Percentiles rank a stretch among this genome's conserved stretches.
phyloP scores from a whole-genome alignment of 2,329 filamentous ascomycete genomes.

The Ceratocystiopsis brevicomis region DNA sequence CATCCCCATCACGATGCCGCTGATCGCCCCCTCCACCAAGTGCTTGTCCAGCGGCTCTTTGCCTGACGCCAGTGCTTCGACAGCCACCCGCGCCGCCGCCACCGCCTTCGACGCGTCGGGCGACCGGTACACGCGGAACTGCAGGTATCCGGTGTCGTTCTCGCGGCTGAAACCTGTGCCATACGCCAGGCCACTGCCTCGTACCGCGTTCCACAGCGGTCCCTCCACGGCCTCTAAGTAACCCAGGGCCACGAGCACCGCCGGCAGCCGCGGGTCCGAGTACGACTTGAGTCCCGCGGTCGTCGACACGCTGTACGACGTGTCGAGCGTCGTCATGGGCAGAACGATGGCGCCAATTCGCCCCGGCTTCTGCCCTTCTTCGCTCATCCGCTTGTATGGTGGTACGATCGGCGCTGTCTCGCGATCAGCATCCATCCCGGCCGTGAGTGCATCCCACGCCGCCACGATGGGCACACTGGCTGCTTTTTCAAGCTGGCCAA shows the following conservation, averaged over 20 bases:
- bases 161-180: slow-evolving; percentile 64
- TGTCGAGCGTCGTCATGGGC: slow-evolving; percentile 83
- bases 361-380: slow-evolving; percentile 57
- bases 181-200: slow-evolving; percentile 85
- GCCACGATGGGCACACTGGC: slow-evolving; percentile 27
- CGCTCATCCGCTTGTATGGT: slow-evolving; percentile 51
- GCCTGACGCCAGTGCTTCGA: slow-evolving; percentile 57
- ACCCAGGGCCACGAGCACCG: slow-evolving; percentile 69
- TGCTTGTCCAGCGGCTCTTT: slow-evolving; percentile 55
- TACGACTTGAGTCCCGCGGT: slow-evolving; percentile 57
- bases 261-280: slow-evolving; percentile 58
- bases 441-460: slow-evolving; percentile 51
- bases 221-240: slow-evolving; percentile 91
- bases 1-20: slow-evolving; percentile 67
- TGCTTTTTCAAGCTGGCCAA: slow-evolving; percentile 53
- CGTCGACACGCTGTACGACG: slow-evolving; percentile 67
- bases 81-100: slow-evolving; percentile 51
- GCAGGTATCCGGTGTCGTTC: slow-evolving; percentile 59
- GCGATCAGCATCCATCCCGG: slow-evolving; percentile 24
- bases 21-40: slow-evolving; percentile 77
- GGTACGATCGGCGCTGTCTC: slow-evolving; percentile 52
- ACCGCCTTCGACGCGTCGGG: slow-evolving; percentile 82
- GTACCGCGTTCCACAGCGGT: slow-evolving; percentile 81
- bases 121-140: slow-evolving; percentile 76
- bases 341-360: slow-evolving; percentile 57